Percentiles rank a stretch among this genome's conserved stretches.
These are phyloP conservation scores for Wickerhamomyces bovis DNA, from an alignment of 805 yeast species.

Conservation along the genomic window DNA sequence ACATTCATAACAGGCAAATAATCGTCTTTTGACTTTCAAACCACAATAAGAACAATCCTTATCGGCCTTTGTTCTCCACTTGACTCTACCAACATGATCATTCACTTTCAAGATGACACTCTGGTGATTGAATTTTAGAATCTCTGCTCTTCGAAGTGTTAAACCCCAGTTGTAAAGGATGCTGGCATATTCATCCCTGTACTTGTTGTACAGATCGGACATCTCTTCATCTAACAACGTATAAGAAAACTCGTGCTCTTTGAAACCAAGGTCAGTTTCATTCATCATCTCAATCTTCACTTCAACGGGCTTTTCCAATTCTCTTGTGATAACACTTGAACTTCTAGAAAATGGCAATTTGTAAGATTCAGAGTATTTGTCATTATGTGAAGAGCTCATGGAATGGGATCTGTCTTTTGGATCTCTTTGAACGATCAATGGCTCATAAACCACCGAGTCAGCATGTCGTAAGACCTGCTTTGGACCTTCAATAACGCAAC, in stretches of 20 bases:
- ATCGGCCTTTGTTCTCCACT: conserved; percentile 24
- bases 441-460: neutral
- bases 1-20: conserved; percentile 67
- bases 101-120: conserved; percentile 10
- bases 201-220: conserved; percentile 23
- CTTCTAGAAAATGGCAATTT: conserved; percentile 21
- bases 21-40: conserved; percentile 49
- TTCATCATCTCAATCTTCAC: conserved; percentile 45
- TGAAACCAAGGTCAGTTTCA: conserved; percentile 28
- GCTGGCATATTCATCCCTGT: conserved; percentile 71
- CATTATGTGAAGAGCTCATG: conserved; percentile 9
- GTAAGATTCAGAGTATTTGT: conserved; percentile 19
- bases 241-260: conserved; percentile 30
- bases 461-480: neutral
- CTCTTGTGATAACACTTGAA: conserved; percentile 18
- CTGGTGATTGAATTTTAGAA: conserved; percentile 61
- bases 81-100: conserved; percentile 25
- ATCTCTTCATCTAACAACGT: conserved; percentile 29
- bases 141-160: conserved; percentile 71
- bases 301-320: conserved; percentile 13
- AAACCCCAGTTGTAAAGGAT: conserved; percentile 79
- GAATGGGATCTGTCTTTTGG: conserved; percentile 10
- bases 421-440: neutral
- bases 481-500: conserved; percentile 49
- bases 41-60: conserved; percentile 62